phyloP scores from a whole-genome alignment of 1,284 basidiomycete species.

The Takashimella koratensis region DNA sequence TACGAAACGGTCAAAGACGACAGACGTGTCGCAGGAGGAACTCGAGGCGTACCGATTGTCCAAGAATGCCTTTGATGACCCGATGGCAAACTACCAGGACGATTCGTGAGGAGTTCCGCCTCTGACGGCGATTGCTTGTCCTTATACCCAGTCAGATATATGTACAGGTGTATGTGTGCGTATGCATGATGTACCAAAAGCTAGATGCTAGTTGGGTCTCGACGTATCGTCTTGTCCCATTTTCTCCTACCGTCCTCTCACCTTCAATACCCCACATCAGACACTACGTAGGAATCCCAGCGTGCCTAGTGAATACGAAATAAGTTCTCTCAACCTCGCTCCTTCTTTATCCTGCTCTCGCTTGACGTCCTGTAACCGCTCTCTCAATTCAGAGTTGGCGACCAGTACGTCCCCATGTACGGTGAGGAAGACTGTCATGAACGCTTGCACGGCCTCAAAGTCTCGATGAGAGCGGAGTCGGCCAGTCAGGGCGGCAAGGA shows the following conservation, averaged over 20 bases:
- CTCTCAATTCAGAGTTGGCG: conserved; percentile 60
- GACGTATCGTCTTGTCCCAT: too few relatives aligned
- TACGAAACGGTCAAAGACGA: conserved; percentile 51
- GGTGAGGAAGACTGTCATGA: conserved; percentile 77
- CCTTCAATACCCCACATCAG: not conserved
- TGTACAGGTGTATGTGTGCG: too few relatives aligned
- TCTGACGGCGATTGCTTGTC: not conserved
- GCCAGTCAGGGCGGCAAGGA: conserved; percentile 69
- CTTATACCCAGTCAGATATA: too few relatives aligned
- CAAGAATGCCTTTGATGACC: conserved; percentile 46
- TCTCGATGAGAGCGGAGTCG: conserved; percentile 77
- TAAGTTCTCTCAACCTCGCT: conserved; percentile 56
- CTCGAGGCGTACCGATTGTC: conserved; percentile 57
- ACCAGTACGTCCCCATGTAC: conserved; percentile 81
- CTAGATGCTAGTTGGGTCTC: too few relatives aligned
- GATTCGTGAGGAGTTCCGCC: conserved; percentile 5
- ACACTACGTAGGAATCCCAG: conserved; percentile 40
- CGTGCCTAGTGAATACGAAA: conserved; percentile 47
- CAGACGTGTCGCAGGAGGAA: conserved; percentile 87
- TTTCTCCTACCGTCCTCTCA: not conserved
- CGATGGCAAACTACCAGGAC: conserved; percentile 50
- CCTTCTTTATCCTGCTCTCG: conserved; percentile 68
- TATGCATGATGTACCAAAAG: too few relatives aligned
- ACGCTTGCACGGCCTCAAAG: conserved; percentile 91
- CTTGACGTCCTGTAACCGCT: conserved; percentile 58